Conservation (phyloP, 164 flowering plant genomes). For the Pachysandra terminalis region DNA sequence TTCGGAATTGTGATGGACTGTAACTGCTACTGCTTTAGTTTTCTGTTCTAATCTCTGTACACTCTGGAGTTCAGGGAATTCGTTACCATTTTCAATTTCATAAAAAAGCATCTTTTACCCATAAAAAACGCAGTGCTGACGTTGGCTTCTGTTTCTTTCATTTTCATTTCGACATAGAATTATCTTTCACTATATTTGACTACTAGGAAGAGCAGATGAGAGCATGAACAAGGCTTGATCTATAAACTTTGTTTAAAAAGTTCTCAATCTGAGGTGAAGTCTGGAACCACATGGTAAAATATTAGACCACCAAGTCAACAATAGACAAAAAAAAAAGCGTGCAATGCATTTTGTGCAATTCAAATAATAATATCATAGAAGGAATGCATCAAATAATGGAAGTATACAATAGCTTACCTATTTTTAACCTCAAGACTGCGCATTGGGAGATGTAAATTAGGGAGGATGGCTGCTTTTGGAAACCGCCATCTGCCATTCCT, state of each 20-base stretch:
- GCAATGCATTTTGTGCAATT: not conserved
- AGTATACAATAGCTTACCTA: constrained; percentile 34
- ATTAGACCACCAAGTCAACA: not conserved
- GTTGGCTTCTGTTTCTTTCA: no score
- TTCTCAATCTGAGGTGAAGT: not conserved
- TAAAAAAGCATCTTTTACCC: no score
- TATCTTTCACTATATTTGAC: no score
- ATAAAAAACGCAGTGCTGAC: no score
- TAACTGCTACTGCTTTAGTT: no score
- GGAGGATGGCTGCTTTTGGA: constrained; percentile 66
- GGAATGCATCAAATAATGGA: not conserved
- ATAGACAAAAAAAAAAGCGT: not conserved
- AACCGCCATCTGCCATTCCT: constrained; percentile 53
- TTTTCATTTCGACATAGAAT: no score
- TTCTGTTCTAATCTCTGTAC: no score
- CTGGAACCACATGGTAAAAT: not conserved
- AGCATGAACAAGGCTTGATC: not conserved
- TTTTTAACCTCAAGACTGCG: constrained; percentile 81
- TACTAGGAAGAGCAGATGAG: not conserved
- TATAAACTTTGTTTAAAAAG: not conserved
- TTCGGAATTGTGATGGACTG: no score
- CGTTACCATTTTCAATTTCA: no score
- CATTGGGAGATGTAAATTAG: constrained; percentile 84
- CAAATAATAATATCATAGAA: not conserved
- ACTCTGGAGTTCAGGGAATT: no score